phyloP scores from a whole-genome alignment of 768 basidiomycete genomes.

The Mycena metata region DNA sequence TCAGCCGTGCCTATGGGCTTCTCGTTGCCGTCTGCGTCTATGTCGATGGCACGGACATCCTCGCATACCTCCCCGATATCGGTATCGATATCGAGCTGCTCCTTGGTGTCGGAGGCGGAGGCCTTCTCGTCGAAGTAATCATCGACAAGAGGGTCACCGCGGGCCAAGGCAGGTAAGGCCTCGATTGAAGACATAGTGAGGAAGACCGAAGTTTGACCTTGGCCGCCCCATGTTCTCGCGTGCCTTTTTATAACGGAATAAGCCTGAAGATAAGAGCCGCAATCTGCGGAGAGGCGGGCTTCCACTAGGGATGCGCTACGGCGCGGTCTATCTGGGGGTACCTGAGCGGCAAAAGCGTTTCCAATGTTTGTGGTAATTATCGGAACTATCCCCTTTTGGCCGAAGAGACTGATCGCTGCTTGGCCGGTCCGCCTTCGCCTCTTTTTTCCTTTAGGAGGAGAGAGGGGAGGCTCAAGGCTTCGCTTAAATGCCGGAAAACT shows the following conservation, averaged over 20 bases:
- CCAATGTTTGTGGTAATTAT: too few relatives aligned
- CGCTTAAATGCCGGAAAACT: too few relatives aligned
- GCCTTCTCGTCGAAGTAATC: conserved; percentile 32
- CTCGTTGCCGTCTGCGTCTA: conserved; percentile 41
- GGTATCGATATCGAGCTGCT: conserved; percentile 1
- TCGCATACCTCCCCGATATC: conserved; percentile 43
- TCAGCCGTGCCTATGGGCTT: too few relatives aligned
- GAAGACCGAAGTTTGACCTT: conserved; percentile 11
- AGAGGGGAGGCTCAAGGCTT: too few relatives aligned
- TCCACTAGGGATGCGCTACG: conserved; percentile 3
- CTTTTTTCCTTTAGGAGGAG: too few relatives aligned
- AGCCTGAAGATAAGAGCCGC: conserved; percentile 24
- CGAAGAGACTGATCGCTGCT: too few relatives aligned
- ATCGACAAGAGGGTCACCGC: conserved; percentile 7
- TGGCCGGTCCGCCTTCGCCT: too few relatives aligned
- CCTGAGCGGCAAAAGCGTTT: too few relatives aligned
- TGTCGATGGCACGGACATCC: conserved; percentile 40
- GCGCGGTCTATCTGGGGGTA: too few relatives aligned
- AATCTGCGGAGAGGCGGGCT: neutral
- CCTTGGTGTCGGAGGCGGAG: conserved; percentile 30
- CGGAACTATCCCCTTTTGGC: too few relatives aligned
- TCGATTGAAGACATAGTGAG: conserved; percentile 24
- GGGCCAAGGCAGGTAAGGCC: conserved; percentile 23
- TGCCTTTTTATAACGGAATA: conserved; percentile 13
- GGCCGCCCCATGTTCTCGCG: neutral